Evolutionary conservation across 345 rosid species (phyloP).

Genomic region (Cardamine chenopodiifolia): DNA sequence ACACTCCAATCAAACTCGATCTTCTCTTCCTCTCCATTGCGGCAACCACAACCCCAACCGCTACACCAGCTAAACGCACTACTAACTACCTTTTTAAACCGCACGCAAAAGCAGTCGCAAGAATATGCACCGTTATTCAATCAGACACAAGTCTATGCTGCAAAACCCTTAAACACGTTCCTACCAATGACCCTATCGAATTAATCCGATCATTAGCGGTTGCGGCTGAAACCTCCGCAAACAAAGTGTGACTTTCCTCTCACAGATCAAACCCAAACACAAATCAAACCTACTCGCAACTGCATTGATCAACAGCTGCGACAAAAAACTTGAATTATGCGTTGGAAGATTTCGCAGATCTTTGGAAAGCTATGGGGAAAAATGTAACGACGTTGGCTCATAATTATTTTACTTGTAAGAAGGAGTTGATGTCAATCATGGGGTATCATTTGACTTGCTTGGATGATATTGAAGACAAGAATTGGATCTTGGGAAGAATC

Average conservation of each 20-base stretch:
- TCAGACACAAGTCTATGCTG: slow-evolving; percentile 56
- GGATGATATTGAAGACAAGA: slow-evolving; percentile 41
- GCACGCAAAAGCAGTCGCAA: slow-evolving; percentile 47
- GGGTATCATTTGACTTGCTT: slow-evolving; percentile 39
- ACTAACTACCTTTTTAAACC: slow-evolving; percentile 44
- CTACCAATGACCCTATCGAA: slow-evolving; percentile 55
- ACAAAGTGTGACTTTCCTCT: slow-evolving; percentile 41
- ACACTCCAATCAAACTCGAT: slow-evolving; percentile 33
- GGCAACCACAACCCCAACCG: background rate
- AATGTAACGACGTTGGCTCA: slow-evolving; percentile 34
- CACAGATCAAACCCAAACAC: slow-evolving; percentile 31
- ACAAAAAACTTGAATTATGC: slow-evolving; percentile 41
- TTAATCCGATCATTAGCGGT: slow-evolving; percentile 41
- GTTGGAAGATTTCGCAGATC: slow-evolving; percentile 29
- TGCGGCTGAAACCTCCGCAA: slow-evolving; percentile 42
- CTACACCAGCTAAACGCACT: slow-evolving; percentile 2
- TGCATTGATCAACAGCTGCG: slow-evolving; percentile 23
- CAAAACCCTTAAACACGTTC: slow-evolving; percentile 46
- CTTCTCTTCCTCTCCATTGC: slow-evolving; percentile 6
- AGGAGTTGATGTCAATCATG: slow-evolving; percentile 33
- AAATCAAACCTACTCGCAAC: slow-evolving; percentile 13
- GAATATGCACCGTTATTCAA: slow-evolving; percentile 49
- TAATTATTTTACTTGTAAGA: slow-evolving; percentile 39
- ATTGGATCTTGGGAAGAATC: slow-evolving; percentile 36
- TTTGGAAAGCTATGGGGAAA: slow-evolving; percentile 35